A percentile compares a stretch with the other conserved stretches of the same genome.
Evolutionary conservation across 805 yeast species (phyloP).

Genomic region (Torulaspora franciscae): DNA sequence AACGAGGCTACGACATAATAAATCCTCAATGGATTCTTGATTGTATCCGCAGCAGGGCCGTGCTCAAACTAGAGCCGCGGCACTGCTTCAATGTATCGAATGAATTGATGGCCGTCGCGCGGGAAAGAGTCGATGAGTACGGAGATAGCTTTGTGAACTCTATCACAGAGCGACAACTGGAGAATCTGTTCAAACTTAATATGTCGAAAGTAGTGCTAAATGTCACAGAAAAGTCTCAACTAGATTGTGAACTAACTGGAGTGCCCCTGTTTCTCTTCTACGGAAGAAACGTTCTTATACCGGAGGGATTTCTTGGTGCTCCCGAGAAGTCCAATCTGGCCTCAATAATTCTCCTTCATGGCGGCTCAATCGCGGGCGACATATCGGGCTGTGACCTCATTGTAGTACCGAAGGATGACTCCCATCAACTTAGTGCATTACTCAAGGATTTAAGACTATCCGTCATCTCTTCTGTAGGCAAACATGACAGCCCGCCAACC

Average conservation of each 20-base stretch:
- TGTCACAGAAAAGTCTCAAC: not conserved
- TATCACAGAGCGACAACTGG: constrained; percentile 16
- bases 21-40: constrained; percentile 71
- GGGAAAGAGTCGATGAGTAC: constrained; percentile 45
- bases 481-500: constrained; percentile 11
- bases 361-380: constrained; percentile 39
- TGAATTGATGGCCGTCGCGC: constrained; percentile 25
- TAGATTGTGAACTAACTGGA: constrained; percentile 4
- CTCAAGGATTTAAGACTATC: constrained; percentile 5
- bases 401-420: constrained; percentile 32
- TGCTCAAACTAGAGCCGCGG: constrained; percentile 55
- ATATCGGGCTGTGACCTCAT: constrained; percentile 38
- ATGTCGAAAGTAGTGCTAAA: not conserved
- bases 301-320: constrained; percentile 3
- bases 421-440: not conserved
- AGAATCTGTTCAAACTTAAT: constrained; percentile 12
- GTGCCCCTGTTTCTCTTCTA: constrained; percentile 36
- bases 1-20: constrained; percentile 56
- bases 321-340: not conserved
- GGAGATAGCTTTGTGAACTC: constrained; percentile 53
- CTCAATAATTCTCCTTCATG: constrained; percentile 37
- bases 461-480: constrained; percentile 1
- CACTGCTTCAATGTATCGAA: constrained; percentile 48
- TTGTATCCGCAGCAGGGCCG: constrained; percentile 35
- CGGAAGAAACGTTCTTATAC: constrained; percentile 36